Conservation (phyloP, 2,329 filamentous ascomycete species). For the Verticillium isaacii region DNA sequence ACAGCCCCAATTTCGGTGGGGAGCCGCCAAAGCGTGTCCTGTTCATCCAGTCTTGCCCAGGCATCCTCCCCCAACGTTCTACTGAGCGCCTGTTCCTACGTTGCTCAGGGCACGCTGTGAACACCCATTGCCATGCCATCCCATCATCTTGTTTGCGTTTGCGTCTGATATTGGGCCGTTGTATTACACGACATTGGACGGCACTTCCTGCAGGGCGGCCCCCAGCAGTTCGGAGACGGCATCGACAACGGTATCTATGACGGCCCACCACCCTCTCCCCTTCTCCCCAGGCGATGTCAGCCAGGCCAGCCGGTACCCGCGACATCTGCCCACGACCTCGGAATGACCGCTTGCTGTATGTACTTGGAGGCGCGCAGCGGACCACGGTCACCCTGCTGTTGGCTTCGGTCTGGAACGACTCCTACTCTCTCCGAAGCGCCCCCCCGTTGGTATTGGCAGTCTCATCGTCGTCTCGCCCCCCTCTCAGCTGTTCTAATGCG, state of each 20-base stretch:
- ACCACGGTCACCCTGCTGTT: not conserved
- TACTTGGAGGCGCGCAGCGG: no score
- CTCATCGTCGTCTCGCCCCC: constrained; percentile 2
- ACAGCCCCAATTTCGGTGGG: constrained; percentile 14
- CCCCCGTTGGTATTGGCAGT: not conserved
- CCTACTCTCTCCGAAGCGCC: not conserved
- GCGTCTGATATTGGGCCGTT: not conserved
- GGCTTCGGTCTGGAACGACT: not conserved
- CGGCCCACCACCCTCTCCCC: no score
- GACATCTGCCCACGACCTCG: no score
- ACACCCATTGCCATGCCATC: not conserved
- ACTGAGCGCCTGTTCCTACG: not conserved
- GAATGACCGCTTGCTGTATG: not conserved
- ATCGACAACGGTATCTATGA: not conserved
- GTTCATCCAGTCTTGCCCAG: constrained; percentile 12
- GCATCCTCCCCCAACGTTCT: not conserved
- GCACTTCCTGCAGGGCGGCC: not conserved
- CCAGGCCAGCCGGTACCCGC: no score
- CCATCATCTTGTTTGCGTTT: not conserved
- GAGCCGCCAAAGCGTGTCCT: constrained; percentile 4
- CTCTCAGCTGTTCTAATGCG: not conserved
- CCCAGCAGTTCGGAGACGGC: not conserved
- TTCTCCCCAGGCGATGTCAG: no score
- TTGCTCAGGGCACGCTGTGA: not conserved
- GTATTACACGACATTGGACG: not conserved